Conservation (phyloP, 495 filamentous ascomycete species). For the Alectoria sarmentosa region DNA sequence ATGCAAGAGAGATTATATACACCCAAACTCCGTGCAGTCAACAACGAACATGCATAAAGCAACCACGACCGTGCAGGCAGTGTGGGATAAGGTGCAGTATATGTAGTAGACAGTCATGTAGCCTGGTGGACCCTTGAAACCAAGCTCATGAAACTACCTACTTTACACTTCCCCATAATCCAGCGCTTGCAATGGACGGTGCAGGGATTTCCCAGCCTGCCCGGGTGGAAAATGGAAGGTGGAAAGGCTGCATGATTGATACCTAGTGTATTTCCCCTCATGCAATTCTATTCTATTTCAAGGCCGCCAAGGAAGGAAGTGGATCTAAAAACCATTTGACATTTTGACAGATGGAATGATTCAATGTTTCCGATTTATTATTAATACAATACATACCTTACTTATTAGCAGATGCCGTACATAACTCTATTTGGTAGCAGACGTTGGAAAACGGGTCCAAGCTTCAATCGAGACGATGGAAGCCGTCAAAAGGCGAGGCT, state of each 20-base stretch:
- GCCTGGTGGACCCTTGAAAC: too few relatives aligned
- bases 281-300: conserved; percentile 7
- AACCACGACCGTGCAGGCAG: background rate
- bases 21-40: background rate
- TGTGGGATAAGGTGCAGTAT: background rate
- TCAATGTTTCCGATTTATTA: too few relatives aligned
- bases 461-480: background rate
- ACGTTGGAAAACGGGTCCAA: background rate
- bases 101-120: conserved; percentile 3
- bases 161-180: background rate
- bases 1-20: conserved; percentile 1
- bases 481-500: background rate
- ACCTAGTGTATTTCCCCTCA: conserved; percentile 1
- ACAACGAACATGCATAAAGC: background rate
- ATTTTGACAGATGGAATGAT: background rate
- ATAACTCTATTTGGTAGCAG: background rate
- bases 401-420: background rate
- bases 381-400: too few relatives aligned
- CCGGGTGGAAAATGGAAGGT: too few relatives aligned
- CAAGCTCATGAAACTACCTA: conserved; percentile 12
- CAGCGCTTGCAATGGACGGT: conserved; percentile 10
- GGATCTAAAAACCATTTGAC: background rate
- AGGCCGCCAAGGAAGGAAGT: background rate
- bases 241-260: background rate
- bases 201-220: background rate